Percentiles rank a stretch among this genome's conserved stretches.
phyloP scores from a whole-genome alignment of 805 yeast genomes.

The Metschnikowia proteae region DNA sequence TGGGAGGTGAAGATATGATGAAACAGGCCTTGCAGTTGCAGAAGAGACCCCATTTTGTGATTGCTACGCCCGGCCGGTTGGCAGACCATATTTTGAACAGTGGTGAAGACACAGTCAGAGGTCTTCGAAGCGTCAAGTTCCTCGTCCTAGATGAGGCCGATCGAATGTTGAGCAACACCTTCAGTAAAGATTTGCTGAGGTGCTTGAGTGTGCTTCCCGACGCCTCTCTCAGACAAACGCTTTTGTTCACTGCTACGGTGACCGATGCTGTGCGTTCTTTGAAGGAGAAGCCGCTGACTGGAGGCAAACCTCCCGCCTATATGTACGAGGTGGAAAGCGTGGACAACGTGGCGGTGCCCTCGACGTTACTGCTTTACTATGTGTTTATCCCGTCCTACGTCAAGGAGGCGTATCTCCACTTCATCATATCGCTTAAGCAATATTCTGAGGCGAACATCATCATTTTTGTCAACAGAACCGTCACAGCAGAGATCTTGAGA shows the following conservation, averaged over 20 bases:
- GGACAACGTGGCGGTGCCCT: conserved; percentile 78
- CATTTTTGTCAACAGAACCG: conserved; percentile 87
- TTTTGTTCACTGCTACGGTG: conserved; percentile 92
- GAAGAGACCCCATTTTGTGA: conserved; percentile 84
- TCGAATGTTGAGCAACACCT: conserved; percentile 77
- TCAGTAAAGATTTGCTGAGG: conserved; percentile 69
- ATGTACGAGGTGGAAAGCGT: conserved; percentile 72
- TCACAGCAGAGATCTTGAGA: conserved; percentile 82
- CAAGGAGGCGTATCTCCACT: conserved; percentile 81
- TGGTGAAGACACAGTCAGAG: conserved; percentile 83
- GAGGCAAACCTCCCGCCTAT: conserved; percentile 53
- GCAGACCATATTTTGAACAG: conserved; percentile 87
- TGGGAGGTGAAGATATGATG: conserved; percentile 95
- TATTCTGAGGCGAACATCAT: conserved; percentile 69
- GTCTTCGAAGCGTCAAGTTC: conserved; percentile 72
- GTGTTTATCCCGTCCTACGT: conserved; percentile 82
- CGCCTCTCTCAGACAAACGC: conserved; percentile 73
- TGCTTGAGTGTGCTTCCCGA: conserved; percentile 73
- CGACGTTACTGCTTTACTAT: conserved; percentile 61
- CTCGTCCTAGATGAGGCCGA: conserved; percentile 96
- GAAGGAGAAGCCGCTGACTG: conserved; percentile 58
- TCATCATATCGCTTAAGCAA: conserved; percentile 57
- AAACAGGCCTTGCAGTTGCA: conserved; percentile 80
- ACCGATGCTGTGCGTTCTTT: conserved; percentile 86
- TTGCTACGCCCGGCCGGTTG: conserved; percentile 95